Base-by-base conservation (phyloP, 768 basidiomycete genomes). In the Panaeolus cyanescens region DNA sequence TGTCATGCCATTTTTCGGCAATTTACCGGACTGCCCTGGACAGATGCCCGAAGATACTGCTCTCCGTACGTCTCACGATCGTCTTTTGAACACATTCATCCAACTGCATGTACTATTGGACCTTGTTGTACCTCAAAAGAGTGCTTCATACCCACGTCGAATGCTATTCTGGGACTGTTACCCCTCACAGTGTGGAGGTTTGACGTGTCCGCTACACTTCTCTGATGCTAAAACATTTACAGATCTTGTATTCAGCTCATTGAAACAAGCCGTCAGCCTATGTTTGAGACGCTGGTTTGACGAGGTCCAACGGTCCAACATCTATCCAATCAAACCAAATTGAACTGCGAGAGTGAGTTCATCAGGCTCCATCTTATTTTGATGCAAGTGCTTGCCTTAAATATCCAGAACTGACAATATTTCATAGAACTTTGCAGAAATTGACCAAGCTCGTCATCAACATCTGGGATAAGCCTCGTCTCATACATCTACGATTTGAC, bases 31-130 rank as follows among this genome's bases (percentile, higher is more conserved):
- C 45, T 25, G 10, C 13, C 10, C 30, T 42, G 4, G 30, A 50
- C 45, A 28, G 45, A 50, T 50, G 25, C 30, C 45, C 45, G 45
- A 50, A 50, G 45, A 50, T 50, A 50, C 45, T 50, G n/a, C 45
- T 50, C 45, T 50, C 45, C 25, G 45, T 50, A 13, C 45, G 10
- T 50, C 39, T 42, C 39, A 42, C 39, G 39, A 12, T 22, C 19
- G 39, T 42, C 19, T 42, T 42, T 42, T 42, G 39, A 42, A 42
- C 39, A 22, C 19, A 20, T 42, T 50, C 15, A 15, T 28, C 45
- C 25, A 30, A 50, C 45, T 22, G 45, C 25, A 13, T 50, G 25
- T 15, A 12, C 10, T 28, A 15, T 28, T 50, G 45, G 30, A 28
- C 45, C 25, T 50, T 50, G 45, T 25, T 50, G 45, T 28, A 12